These are phyloP conservation scores for Diplodia intermedia DNA, from an alignment of 2,329 filamentous ascomycete genomes.

Conservation along the genomic window DNA sequence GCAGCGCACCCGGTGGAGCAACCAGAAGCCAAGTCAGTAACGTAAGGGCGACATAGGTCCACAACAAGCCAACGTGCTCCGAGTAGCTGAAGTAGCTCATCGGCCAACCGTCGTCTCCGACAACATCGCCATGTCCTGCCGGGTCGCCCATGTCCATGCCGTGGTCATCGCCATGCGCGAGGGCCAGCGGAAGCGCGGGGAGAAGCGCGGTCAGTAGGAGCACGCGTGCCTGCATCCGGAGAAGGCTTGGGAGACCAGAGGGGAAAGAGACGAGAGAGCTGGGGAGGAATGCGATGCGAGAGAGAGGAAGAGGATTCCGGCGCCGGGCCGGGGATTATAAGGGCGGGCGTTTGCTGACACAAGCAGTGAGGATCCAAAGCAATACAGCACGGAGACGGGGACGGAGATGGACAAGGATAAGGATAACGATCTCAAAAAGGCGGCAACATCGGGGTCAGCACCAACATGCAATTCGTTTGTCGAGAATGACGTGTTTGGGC, in stretches of 20 bases:
- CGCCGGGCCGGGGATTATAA: constrained; percentile 13
- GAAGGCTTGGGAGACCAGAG: background rate
- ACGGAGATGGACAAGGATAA: background rate
- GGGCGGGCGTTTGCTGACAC: background rate
- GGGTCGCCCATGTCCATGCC: constrained; percentile 40
- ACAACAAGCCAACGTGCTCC: constrained; percentile 63
- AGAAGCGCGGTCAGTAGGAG: constrained; percentile 47
- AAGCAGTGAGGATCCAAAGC: background rate
- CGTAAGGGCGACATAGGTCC: constrained; percentile 75
- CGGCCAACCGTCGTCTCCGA: constrained; percentile 38
- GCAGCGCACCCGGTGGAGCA: constrained; percentile 71
- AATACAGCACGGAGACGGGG: background rate
- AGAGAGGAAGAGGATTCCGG: background rate
- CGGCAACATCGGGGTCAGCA: constrained; percentile 21
- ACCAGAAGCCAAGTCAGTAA: constrained; percentile 73
- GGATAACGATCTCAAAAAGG: background rate
- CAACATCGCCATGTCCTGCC: constrained; percentile 12
- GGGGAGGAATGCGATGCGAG: background rate
- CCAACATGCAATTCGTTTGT: background rate
- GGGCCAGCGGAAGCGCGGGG: constrained; percentile 42
- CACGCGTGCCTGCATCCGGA: constrained; percentile 32
- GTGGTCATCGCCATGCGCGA: constrained; percentile 51
- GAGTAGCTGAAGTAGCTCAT: constrained; percentile 67
- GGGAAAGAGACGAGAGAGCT: background rate
- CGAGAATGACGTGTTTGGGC: constrained; percentile 25